Percentiles rank a stretch among this genome's conserved stretches.
These are phyloP conservation scores for Candida oleophila DNA, from an alignment of 805 yeast genomes.

Conservation along the genomic window DNA sequence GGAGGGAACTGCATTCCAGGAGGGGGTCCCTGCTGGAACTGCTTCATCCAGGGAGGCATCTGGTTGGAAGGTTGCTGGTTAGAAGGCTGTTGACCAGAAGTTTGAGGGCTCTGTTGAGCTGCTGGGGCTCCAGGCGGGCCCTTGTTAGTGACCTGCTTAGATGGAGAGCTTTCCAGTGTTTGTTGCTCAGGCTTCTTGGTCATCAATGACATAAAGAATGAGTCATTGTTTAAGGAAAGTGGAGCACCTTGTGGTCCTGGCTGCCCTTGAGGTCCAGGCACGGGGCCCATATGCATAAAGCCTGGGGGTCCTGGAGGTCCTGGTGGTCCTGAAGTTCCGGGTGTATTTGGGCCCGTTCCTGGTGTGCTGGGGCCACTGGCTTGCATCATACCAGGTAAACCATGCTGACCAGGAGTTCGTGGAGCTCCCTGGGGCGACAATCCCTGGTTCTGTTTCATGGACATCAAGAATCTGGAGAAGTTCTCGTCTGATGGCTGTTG, in stretches of 20 bases:
- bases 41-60: slow-evolving; percentile 28
- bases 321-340: not conserved
- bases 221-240: slow-evolving; percentile 28
- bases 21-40: slow-evolving; percentile 14
- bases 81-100: slow-evolving; percentile 16
- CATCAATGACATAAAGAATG: slow-evolving; percentile 48
- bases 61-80: slow-evolving; percentile 10
- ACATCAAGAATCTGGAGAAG: slow-evolving; percentile 6
- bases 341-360: not conserved
- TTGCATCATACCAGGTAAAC: not conserved
- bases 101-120: slow-evolving; percentile 21
- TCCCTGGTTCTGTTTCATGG: slow-evolving; percentile 4
- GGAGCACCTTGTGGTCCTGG: slow-evolving; percentile 7
- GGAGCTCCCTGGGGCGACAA: slow-evolving; percentile 18
- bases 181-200: slow-evolving; percentile 25
- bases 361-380: not conserved
- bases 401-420: not conserved
- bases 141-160: not conserved
- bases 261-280: not conserved
- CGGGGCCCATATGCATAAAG: slow-evolving; percentile 5
- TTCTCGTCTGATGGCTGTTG: slow-evolving; percentile 10
- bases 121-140: slow-evolving; percentile 27
- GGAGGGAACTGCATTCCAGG: slow-evolving; percentile 8
- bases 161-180: not conserved
- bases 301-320: slow-evolving; percentile 2